Conservation (phyloP, 2,329 filamentous ascomycete genomes). For the Diplodia seriata region DNA sequence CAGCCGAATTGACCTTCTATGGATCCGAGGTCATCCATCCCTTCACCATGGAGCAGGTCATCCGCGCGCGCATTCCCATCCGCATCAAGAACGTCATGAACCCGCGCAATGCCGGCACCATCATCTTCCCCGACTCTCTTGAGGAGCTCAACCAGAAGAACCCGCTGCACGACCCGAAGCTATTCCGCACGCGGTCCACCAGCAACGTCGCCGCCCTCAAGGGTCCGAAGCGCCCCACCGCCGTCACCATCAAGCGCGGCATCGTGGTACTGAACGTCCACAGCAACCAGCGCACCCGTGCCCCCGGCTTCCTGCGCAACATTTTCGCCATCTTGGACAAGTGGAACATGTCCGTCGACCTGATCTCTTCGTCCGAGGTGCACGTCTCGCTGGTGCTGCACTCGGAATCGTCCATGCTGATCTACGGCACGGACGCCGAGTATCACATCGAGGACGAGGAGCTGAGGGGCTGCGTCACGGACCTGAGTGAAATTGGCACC, state of each 20-base stretch:
- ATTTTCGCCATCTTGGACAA: constrained; percentile 92
- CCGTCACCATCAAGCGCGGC: constrained; percentile 96
- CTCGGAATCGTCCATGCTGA: constrained; percentile 68
- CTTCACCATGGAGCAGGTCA: constrained; percentile 95
- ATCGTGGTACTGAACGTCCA: constrained; percentile 98
- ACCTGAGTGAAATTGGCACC: constrained; percentile 81
- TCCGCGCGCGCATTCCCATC: constrained; percentile 79
- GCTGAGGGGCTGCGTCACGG: constrained; percentile 63
- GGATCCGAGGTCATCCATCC: constrained; percentile 94
- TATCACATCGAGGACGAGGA: constrained; percentile 56
- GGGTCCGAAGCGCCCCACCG: constrained; percentile 57
- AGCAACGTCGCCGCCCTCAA: constrained; percentile 55
- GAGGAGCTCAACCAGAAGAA: constrained; percentile 60
- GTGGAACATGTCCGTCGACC: constrained; percentile 86
- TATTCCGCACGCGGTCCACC: constrained; percentile 56
- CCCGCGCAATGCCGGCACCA: constrained; percentile 76
- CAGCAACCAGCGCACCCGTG: constrained; percentile 94
- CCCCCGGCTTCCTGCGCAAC: constrained; percentile 92
- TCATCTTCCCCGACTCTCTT: constrained; percentile 79
- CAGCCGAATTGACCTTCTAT: constrained; percentile 84
- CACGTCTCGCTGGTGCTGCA: constrained; percentile 98
- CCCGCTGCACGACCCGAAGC: constrained; percentile 65
- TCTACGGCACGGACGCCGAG: constrained; percentile 49
- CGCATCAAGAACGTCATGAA: constrained; percentile 95
- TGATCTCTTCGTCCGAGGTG: constrained; percentile 95